Percentiles rank a stretch among this genome's conserved stretches.
Conservation (phyloP, 352 stramenopile species). For the Phytopythium aichiense region DNA sequence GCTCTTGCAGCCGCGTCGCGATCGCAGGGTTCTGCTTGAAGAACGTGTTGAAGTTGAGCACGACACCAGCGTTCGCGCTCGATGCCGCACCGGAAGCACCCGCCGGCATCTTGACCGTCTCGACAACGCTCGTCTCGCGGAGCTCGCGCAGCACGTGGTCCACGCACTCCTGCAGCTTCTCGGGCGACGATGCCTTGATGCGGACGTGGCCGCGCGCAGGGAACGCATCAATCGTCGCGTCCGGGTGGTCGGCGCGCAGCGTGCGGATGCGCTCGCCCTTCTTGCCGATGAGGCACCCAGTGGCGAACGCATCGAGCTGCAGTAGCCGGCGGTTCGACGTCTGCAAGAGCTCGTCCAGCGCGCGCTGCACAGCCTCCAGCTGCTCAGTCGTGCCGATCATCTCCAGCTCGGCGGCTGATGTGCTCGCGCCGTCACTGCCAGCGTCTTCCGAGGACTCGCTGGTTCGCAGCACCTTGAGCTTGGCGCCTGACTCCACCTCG, state of each 20-base stretch:
- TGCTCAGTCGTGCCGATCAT: constrained; percentile 75
- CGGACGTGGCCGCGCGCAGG: constrained; percentile 63
- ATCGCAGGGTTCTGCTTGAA: constrained; percentile 53
- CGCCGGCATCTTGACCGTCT: constrained; percentile 45
- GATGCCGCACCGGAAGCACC: constrained; percentile 6
- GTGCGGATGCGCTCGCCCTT: constrained; percentile 80
- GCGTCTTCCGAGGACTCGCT: constrained; percentile 14
- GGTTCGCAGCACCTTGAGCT: constrained; percentile 48
- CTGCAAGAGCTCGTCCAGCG: constrained; percentile 62
- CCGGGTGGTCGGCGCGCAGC: constrained; percentile 53
- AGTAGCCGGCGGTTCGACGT: constrained; percentile 75
- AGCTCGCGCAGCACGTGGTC: constrained; percentile 58
- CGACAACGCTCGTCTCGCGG: constrained; percentile 56
- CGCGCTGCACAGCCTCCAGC: constrained; percentile 37
- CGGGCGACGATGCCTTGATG: constrained; percentile 52
- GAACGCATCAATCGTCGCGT: constrained; percentile 68
- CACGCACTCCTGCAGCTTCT: constrained; percentile 55
- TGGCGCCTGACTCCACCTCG: constrained; percentile 55
- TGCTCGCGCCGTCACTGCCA: constrained; percentile 9
- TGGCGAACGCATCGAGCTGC: constrained; percentile 68
- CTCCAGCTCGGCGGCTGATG: constrained; percentile 46
- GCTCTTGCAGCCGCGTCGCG: constrained; percentile 54
- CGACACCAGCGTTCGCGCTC: constrained; percentile 8
- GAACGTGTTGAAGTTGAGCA: constrained; percentile 52
- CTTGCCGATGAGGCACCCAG: constrained; percentile 69